These are phyloP conservation scores for Floccularia luteovirens DNA, from an alignment of 768 basidiomycete genomes.

Conservation along the genomic window DNA sequence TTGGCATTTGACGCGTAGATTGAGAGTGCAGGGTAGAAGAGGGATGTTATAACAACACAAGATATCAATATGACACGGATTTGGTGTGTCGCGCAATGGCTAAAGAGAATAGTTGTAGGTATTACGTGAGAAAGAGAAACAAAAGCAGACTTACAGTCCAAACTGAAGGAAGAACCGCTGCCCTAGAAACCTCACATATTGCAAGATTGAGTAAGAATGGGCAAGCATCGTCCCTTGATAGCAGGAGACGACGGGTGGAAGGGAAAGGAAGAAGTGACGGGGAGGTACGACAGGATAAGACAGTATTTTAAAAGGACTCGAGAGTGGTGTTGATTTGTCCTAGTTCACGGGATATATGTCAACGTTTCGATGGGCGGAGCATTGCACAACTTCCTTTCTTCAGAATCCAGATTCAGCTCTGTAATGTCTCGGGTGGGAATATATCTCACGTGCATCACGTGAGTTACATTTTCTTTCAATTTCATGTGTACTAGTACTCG, in stretches of 20 bases:
- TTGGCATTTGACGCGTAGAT: conserved; percentile 70
- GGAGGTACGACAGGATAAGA: no score
- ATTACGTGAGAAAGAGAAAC: conserved; percentile 5
- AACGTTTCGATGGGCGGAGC: no score
- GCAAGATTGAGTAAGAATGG: conserved; percentile 20
- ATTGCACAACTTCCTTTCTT: no score
- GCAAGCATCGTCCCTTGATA: conserved; percentile 7
- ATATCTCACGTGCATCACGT: no score
- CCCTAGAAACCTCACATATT: conserved; percentile 31
- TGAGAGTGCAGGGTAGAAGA: conserved; percentile 87
- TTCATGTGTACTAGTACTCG: no score
- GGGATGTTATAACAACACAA: conserved; percentile 79
- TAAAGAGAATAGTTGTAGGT: conserved; percentile 18
- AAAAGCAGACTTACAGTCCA: conserved; percentile 56
- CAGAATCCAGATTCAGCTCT: no score
- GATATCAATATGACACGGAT: conserved; percentile 85
- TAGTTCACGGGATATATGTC: no score
- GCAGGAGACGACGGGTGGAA: background rate
- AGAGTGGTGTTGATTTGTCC: no score
- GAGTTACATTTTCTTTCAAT: no score
- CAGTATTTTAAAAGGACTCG: no score
- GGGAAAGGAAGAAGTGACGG: background rate
- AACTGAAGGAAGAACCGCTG: conserved; percentile 61
- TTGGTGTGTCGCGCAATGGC: conserved; percentile 87
- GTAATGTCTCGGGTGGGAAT: no score